phyloP scores from a whole-genome alignment of 2,329 filamentous ascomycete genomes.

The Paracoccidioides lutzii region DNA sequence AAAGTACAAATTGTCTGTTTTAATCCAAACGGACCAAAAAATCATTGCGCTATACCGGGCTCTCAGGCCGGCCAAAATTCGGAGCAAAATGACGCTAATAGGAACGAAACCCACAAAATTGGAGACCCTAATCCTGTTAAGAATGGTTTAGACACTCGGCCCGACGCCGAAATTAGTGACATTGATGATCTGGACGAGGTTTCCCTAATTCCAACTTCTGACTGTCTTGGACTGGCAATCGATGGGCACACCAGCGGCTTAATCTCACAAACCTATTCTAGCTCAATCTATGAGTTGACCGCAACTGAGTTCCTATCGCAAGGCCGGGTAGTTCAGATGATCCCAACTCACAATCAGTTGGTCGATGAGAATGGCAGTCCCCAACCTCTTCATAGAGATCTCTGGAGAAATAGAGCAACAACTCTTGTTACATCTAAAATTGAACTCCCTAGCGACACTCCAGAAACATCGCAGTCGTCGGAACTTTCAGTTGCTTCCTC shows the following conservation, averaged over 20 bases:
- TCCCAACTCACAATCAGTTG: slow-evolving; percentile 9
- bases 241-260: not conserved
- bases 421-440: not conserved
- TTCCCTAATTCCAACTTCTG: not conserved
- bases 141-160: not conserved
- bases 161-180: not conserved
- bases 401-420: not conserved
- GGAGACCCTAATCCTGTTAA: not conserved
- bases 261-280: not conserved
- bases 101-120: not conserved
- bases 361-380: slow-evolving; percentile 29
- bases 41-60: not conserved
- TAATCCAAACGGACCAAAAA: slow-evolving; percentile 1
- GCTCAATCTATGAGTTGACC: slow-evolving; percentile 2
- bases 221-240: not conserved
- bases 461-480: not conserved
- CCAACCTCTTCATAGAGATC: slow-evolving; percentile 7
- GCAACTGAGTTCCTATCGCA: slow-evolving; percentile 1
- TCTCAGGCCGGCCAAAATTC: not conserved
- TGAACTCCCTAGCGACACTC: not conserved
- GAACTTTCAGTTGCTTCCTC: not conserved
- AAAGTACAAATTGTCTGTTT: slow-evolving; percentile 5
- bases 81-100: not conserved
- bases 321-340: not conserved
- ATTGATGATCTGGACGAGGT: not conserved